Conservation (phyloP, 768 basidiomycete genomes). For the Butyriboletus loyo region DNA sequence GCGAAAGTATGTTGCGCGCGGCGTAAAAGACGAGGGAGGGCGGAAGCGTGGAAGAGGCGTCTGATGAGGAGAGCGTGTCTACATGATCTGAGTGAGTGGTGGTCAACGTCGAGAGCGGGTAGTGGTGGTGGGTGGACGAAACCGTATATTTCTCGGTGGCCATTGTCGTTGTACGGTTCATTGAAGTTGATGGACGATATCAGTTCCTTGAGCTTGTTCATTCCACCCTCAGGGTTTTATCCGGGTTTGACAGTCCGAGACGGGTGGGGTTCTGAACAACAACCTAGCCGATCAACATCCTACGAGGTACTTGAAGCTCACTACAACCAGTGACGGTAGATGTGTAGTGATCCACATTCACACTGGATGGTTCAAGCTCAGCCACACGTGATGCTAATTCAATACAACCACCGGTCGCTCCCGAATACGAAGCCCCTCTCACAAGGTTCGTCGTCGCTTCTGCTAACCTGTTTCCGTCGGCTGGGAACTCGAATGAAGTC, state of each 20-base stretch:
- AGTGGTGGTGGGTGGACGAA: neutral
- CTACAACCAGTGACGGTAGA: neutral
- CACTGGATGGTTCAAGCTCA: too few relatives aligned
- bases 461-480: neutral
- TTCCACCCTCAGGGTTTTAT: neutral
- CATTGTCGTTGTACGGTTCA: constrained; percentile 5
- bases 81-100: constrained; percentile 7
- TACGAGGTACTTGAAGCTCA: too few relatives aligned
- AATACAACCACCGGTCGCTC: neutral
- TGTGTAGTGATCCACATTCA: neutral
- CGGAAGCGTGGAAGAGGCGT: neutral
- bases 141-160: constrained; percentile 19
- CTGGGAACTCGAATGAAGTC: neutral
- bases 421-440: neutral
- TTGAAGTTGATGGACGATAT: constrained; percentile 17
- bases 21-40: constrained; percentile 25
- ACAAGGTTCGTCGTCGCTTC: neutral
- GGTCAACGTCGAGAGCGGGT: neutral
- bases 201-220: constrained; percentile 14
- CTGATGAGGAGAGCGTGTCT: neutral
- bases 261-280: neutral
- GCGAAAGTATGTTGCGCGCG: constrained; percentile 28
- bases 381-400: neutral
- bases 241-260: neutral
- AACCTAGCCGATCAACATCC: neutral